Evolutionary conservation across 2,329 filamentous ascomycete species (phyloP).

Genomic region (Paecilomyces sp.): DNA sequence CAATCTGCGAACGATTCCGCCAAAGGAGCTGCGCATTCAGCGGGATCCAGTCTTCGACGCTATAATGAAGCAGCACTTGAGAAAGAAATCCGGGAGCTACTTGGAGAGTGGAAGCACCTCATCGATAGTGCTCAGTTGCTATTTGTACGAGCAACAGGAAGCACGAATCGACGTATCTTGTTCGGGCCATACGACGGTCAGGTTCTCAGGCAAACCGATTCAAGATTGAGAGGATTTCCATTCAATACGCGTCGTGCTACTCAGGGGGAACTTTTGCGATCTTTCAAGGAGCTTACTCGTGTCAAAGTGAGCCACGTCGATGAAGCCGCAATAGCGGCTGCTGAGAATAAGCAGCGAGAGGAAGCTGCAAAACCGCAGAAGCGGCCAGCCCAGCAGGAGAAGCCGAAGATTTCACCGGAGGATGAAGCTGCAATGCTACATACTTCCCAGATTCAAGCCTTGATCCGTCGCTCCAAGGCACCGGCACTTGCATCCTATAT

Average conservation of each 20-base stretch:
- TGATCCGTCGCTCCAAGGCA: slow-evolving; percentile 83
- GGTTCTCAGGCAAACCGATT: slow-evolving; percentile 70
- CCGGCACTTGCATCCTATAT: slow-evolving; percentile 82
- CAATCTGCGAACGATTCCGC: slow-evolving; percentile 90
- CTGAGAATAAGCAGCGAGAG: slow-evolving; percentile 41
- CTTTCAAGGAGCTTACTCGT: slow-evolving; percentile 87
- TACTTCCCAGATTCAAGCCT: slow-evolving; percentile 78
- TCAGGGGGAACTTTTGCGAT: slow-evolving; percentile 87
- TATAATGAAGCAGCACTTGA: slow-evolving; percentile 90
- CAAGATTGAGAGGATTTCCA: slow-evolving; percentile 76
- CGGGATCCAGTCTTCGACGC: slow-evolving; percentile 77
- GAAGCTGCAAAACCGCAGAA: slow-evolving; percentile 25
- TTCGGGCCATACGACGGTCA: slow-evolving; percentile 91
- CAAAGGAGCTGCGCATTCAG: slow-evolving; percentile 91
- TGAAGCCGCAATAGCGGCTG: slow-evolving; percentile 52
- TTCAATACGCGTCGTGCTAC: slow-evolving; percentile 90
- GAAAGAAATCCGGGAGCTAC: slow-evolving; percentile 75
- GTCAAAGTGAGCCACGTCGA: slow-evolving; percentile 77
- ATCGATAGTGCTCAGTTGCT: slow-evolving; percentile 79
- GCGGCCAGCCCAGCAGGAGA: slow-evolving; percentile 25
- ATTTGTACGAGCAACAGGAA: slow-evolving; percentile 84
- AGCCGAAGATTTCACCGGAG: slow-evolving; percentile 66
- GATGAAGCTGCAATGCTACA: slow-evolving; percentile 77
- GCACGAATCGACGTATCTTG: slow-evolving; percentile 75
- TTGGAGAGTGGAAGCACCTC: slow-evolving; percentile 76